A percentile compares a stretch with the other conserved stretches of the same genome.
These are phyloP conservation scores for Chaetomium sp. DNA, from an alignment of 2,329 filamentous ascomycete genomes.

Conservation along the genomic window DNA sequence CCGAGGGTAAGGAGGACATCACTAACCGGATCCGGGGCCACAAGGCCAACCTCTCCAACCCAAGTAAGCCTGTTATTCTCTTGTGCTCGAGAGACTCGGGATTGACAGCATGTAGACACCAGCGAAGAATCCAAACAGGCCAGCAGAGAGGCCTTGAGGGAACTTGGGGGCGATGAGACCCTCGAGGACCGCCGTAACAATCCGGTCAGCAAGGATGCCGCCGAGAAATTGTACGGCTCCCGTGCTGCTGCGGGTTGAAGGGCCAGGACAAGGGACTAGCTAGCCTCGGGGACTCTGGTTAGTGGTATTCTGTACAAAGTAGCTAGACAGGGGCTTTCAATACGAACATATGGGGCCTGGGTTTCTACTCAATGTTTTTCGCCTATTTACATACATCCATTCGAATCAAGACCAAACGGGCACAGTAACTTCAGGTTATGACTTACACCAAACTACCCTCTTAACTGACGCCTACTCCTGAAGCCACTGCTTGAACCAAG, in stretches of 20 bases:
- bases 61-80: constrained; percentile 41
- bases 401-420: too few relatives aligned
- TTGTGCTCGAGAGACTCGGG: not conserved
- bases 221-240: constrained; percentile 45
- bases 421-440: too few relatives aligned
- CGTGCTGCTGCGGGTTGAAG: constrained; percentile 34
- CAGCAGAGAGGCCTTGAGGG: constrained; percentile 45
- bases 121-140: constrained; percentile 50
- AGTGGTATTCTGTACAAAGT: too few relatives aligned
- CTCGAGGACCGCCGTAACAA: constrained; percentile 48
- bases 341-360: not conserved
- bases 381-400: too few relatives aligned
- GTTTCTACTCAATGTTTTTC: too few relatives aligned
- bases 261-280: not conserved
- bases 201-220: constrained; percentile 46
- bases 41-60: constrained; percentile 52
- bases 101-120: constrained; percentile 41
- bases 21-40: constrained; percentile 42
- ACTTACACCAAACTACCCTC: not conserved
- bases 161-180: constrained; percentile 47
- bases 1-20: constrained; percentile 37
- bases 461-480: not conserved
- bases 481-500: constrained; percentile 45
- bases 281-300: too few relatives aligned
- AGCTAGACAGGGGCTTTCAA: not conserved